Evolutionary conservation across 1,139 yeast genomes (phyloP), one percentile per base, ranked within the genome.

Genomic region (Kodamaea alishanica): DNA sequence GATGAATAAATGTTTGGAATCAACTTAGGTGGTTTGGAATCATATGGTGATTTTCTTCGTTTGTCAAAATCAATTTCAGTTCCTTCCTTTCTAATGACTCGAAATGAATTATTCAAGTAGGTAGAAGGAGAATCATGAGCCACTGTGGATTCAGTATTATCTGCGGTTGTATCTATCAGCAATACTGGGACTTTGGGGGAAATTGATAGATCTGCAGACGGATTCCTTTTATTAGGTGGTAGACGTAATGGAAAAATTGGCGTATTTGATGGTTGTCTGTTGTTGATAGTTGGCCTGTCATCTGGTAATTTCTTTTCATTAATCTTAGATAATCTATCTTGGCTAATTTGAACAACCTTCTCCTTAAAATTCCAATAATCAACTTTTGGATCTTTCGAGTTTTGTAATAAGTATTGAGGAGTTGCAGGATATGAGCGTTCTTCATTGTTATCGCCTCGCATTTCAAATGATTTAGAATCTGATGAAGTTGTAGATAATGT

Each of bases 61-160:
- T 86, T 82, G 52, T 87, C 94, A 56, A 87, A 86, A 60, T 88
- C 89, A 42, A 87, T 85, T 54, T 84, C 94, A 24, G 77, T 65
- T 10, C 75, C 68, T 31, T 75, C 79, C n/a, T 81, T 78, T 28
- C 90, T 61, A 9, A 86, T 71, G 0, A 86, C 84, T 45, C 83
- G 72, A 54, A 87, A 86, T 0, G 86, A 67, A 40, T 66, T 69
- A 28, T 41, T 41, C 6, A 45, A 35, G 11, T 26, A 53, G 1
- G 46, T 40, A 3, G 51, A 35, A 2, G 28, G 28, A 1, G 46
- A 46, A 8, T 51, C 38, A 1, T 48, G 38, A n/a, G 43, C 23
- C 10, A 28, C 26, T 8, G 33, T 35, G 5, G 42, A n/a, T 5
- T 39, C 44, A 11, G 34, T 7, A 8, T 35, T 40, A 5, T 46